Percentiles rank a stretch among this genome's conserved stretches.
Evolutionary conservation across 768 basidiomycete genomes (phyloP).

Genomic region (Porpolomopsis calyptriformis): DNA sequence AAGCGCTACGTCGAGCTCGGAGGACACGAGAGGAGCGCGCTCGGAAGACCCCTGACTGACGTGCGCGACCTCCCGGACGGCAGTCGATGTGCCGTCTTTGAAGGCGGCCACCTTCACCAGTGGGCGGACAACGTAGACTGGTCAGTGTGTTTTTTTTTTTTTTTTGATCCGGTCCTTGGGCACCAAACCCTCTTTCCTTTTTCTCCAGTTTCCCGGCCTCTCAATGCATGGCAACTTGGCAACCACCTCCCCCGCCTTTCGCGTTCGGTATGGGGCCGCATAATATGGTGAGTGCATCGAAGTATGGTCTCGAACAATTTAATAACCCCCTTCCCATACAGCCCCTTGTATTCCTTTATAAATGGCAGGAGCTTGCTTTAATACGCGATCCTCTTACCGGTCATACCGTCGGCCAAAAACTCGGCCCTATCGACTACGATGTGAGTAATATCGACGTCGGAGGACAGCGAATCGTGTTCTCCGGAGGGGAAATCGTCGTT

Average conservation of each 20-base stretch:
- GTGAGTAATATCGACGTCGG: not conserved
- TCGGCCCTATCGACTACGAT: not conserved
- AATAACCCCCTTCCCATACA: not conserved
- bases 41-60: constrained; percentile 6
- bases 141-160: too few species aligned
- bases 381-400: not conserved
- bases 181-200: not conserved
- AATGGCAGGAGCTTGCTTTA: constrained; percentile 3
- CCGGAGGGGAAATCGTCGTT: not conserved
- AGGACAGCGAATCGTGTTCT: not conserved
- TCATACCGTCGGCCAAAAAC: not conserved
- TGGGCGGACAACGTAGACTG: not conserved
- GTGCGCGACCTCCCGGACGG: constrained; percentile 4
- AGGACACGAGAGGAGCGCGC: not conserved
- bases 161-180: not conserved
- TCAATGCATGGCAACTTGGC: constrained; percentile 1
- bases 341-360: not conserved
- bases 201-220: constrained; percentile 1
- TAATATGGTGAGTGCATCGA: not conserved
- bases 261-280: constrained; percentile 1
- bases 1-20: not conserved
- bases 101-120: constrained; percentile 6
- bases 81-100: constrained; percentile 1
- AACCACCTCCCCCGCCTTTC: not conserved
- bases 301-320: not conserved